Evolutionary conservation across 441 rosid genomes (phyloP).

Genomic region (Erodium chrysanthum): DNA sequence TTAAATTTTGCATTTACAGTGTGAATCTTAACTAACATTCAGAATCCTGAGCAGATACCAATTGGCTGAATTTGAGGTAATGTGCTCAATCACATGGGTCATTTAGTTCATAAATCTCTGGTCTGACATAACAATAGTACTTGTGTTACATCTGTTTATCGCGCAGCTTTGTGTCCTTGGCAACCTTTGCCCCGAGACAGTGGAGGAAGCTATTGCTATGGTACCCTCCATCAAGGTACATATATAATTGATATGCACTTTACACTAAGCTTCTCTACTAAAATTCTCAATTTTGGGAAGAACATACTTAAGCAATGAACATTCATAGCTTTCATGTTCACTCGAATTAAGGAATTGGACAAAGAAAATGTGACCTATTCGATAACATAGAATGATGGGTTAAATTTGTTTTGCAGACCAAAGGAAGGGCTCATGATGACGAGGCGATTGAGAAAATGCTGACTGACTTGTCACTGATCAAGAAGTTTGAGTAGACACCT

Average conservation of each 20-base stretch:
- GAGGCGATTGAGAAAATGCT: slow-evolving; percentile 85
- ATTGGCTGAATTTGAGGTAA: slow-evolving; percentile 86
- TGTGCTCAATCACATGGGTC: background rate
- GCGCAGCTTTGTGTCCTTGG: slow-evolving; percentile 87
- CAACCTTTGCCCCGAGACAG: slow-evolving; percentile 87
- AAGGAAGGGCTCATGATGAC: slow-evolving; percentile 72
- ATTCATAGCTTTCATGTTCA: no score
- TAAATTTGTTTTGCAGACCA: slow-evolving; percentile 40
- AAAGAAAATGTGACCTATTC: background rate
- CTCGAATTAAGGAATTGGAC: no score
- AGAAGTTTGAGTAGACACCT: slow-evolving; percentile 59
- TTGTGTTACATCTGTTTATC: background rate
- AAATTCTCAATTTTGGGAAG: background rate
- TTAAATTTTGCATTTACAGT: slow-evolving; percentile 8
- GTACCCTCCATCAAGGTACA: slow-evolving; percentile 65
- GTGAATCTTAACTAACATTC: slow-evolving; percentile 40
- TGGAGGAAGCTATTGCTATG: slow-evolving; percentile 93
- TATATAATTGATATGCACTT: background rate
- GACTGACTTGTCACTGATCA: slow-evolving; percentile 67
- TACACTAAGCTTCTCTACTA: background rate
- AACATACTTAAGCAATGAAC: background rate
- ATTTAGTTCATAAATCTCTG: background rate
- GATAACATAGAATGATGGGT: background rate
- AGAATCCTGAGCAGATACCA: slow-evolving; percentile 80
- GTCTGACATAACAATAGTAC: background rate